A percentile compares a stretch with the other conserved stretches of the same genome.
These are phyloP conservation scores for Gynochthodes officinalis DNA, from an alignment of 257 asterid species.

Conservation along the genomic window DNA sequence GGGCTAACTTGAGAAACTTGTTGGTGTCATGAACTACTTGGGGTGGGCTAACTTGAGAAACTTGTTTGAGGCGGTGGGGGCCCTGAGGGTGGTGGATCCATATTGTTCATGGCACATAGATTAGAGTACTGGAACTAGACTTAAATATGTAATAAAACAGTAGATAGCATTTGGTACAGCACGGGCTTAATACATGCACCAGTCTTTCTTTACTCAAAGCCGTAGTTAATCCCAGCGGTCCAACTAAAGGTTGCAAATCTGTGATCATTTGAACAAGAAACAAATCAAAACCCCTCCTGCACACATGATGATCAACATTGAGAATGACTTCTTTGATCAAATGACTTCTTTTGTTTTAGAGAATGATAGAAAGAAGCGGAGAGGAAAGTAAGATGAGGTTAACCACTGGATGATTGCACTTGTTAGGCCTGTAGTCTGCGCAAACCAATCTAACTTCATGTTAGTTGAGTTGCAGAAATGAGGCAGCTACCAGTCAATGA, in stretches of 20 bases:
- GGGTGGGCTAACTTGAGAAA: background rate
- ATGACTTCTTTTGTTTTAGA: background rate
- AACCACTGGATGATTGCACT: background rate
- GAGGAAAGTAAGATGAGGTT: background rate
- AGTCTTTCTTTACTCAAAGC: background rate
- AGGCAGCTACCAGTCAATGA: slow-evolving; percentile 1
- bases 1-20: background rate
- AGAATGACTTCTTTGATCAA: background rate
- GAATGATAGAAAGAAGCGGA: background rate
- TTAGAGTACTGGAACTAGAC: too few species aligned
- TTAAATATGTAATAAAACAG: background rate
- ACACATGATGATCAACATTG: too few species aligned
- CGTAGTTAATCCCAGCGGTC: too few species aligned
- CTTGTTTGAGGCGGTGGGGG: background rate
- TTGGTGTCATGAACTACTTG: background rate
- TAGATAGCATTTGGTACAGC: too few species aligned
- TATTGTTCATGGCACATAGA: background rate
- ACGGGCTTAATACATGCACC: background rate
- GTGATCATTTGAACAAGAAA: background rate
- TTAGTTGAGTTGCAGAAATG: background rate
- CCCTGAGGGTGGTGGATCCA: slow-evolving; percentile 9
- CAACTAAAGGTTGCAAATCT: background rate
- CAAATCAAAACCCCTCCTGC: background rate
- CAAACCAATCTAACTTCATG: background rate
- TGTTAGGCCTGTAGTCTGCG: background rate